Percentiles rank a stretch among this genome's conserved stretches.
Evolutionary conservation across 345 rosid genomes (phyloP).

Genomic region (Clausena lansium): DNA sequence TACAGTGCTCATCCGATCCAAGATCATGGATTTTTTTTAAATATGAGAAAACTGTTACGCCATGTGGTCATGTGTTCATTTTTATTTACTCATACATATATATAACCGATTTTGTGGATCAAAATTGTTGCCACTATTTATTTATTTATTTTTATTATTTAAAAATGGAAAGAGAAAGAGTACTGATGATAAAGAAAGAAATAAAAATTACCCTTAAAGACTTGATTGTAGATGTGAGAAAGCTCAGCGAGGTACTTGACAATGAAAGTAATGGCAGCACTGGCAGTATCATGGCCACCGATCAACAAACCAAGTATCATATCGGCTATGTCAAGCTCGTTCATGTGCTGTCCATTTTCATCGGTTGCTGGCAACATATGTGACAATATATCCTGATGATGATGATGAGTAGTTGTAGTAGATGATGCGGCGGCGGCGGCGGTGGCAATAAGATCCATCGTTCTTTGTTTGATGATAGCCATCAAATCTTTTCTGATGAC

Average conservation of each 20-base stretch:
- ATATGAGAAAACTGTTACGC: no score
- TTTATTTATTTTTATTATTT: no score
- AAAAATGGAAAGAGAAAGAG: not conserved
- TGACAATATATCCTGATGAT: constrained; percentile 28
- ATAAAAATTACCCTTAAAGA: constrained; percentile 15
- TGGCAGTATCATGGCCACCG: constrained; percentile 34
- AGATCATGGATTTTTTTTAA: no score
- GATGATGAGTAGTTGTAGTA: not conserved
- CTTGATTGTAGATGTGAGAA: constrained; percentile 24
- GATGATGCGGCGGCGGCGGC: no score
- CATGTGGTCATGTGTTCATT: no score
- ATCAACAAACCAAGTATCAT: constrained; percentile 27
- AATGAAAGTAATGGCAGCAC: constrained; percentile 23
- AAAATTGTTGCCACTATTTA: no score
- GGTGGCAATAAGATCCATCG: constrained; percentile 14
- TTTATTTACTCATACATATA: no score
- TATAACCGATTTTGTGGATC: no score
- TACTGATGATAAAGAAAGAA: no score
- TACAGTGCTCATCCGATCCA: no score
- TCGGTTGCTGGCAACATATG: constrained; percentile 29
- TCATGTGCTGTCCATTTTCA: constrained; percentile 27
- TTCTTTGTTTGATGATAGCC: constrained; percentile 19
- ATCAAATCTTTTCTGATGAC: constrained; percentile 17
- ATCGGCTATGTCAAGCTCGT: constrained; percentile 28
- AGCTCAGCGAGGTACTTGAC: constrained; percentile 30